Base-by-base conservation (phyloP, 805 yeast genomes). In the Spathaspora gorwiae region DNA sequence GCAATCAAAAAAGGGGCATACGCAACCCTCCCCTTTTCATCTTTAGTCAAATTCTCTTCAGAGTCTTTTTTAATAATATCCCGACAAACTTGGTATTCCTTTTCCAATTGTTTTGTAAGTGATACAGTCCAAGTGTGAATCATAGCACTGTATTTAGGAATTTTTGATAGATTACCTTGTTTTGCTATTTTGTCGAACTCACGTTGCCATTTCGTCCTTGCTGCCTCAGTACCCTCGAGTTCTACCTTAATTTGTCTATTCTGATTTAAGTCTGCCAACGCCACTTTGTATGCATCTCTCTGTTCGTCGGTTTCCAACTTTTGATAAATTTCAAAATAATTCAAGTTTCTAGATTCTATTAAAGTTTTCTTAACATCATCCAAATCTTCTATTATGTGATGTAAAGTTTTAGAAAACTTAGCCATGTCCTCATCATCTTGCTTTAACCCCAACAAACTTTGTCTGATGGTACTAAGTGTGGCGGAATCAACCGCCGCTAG, bases 171-270 rank as follows among this genome's bases (percentile, higher is more conserved):
- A 39, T 80, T 77, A 19, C 88, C 88, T 52, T 84, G 73, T 40
- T 75, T 72, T 47, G 72, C 71, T 57, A 81, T 73, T 43, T 78
- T 81, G 54, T 88, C 95, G 54, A 79, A 84, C 51, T 83, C 90
- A 53, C 82, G 83, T 60, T 80, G 83, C 99, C 99, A 92, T 61
- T 87, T 84, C 56, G 84, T 88, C 50, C 79, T 80, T 0, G 98
- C 95, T 1, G 92, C 90, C 51, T 86, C 90, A 1, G 87, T 72
- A 2, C 96, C 92, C 47, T 85, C 76, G 14, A 80, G 70, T 64
- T 94, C 99, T 30, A 94, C 61, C 29, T 76, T 76, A 39, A 78
- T 70, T 62, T 94, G 97, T 60, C 99, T 79, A 26, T 79, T 80
- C 45, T 78, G 79, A 53, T 94, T 90, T 53, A 84, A 79, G 1